Evolutionary conservation across 768 basidiomycete genomes (phyloP).

Genomic region (Podaxis sp.): DNA sequence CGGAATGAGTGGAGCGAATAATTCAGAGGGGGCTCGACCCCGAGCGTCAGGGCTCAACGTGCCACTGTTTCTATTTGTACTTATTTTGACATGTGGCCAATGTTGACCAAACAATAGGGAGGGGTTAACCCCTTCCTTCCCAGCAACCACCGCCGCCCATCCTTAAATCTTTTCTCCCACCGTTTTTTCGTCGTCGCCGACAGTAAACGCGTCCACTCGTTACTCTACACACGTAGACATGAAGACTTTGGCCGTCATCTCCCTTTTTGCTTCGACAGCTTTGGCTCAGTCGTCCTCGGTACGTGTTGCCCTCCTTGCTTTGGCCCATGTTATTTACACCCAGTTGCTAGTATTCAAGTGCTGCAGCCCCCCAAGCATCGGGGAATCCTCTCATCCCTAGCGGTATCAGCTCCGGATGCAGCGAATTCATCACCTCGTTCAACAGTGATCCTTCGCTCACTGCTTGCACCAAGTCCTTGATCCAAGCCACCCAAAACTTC

Average conservation of each 20-base stretch:
- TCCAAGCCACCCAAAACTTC: conserved; percentile 58
- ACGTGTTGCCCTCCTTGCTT: conserved; percentile 15
- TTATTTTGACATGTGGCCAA: conserved; percentile 27
- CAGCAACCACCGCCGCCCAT: conserved; percentile 18
- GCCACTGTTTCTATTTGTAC: conserved; percentile 29
- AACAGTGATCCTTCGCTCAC: conserved; percentile 59
- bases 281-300: conserved; percentile 52
- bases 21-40: background rate
- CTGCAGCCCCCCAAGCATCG: conserved; percentile 27
- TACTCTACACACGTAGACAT: conserved; percentile 35
- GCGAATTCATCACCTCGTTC: conserved; percentile 56
- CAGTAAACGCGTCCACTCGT: conserved; percentile 49
- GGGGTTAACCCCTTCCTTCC: conserved; percentile 22
- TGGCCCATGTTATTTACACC: background rate
- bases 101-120: conserved; percentile 21
- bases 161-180: conserved; percentile 18
- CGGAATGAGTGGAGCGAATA: background rate
- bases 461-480: conserved; percentile 64
- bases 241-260: conserved; percentile 52
- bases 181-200: conserved; percentile 32
- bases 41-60: background rate
- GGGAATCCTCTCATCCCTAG: conserved; percentile 64
- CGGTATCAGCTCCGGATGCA: conserved; percentile 56
- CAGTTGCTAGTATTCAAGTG: conserved; percentile 22
- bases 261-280: conserved; percentile 49